Evolutionary conservation across 2,329 filamentous ascomycete species (phyloP), one percentile per base, ranked within the genome.

Genomic region (Ophioceras dolichostomum): DNA sequence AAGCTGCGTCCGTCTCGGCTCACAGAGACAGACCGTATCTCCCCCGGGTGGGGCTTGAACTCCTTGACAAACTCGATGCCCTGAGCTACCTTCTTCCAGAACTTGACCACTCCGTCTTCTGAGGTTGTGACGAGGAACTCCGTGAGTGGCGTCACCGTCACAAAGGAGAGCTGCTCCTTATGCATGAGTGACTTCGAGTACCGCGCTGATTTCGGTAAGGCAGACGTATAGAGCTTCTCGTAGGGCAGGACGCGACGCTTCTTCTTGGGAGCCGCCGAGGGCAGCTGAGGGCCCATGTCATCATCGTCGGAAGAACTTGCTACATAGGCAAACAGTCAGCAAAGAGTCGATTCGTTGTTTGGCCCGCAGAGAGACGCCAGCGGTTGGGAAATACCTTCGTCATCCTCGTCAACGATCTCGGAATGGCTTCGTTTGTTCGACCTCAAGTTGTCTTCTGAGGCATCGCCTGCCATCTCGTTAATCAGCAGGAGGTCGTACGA

Each of bases 141-240:
- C 41, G 89, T 95, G 41, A 81, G 66, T 1, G 88, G 88, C 1
- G 93, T 94, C 56, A 94, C 79, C 10, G 80, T 93, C 44, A 85
- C 75, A 51, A 88, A 96, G 40, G 82, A 75, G 35, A 98, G 63
- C 61, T 94, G 87, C 48, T 98, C 91, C 62, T 89, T 88, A 70
- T 98, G 91, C 93, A 98, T 98, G 52, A 98, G 68, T 32, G 91
- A 96, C 54, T 88, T 94, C 41, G 83, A 94, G 62, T 98, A 98
- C 32, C 85, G 81, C 27, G 70, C 52, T 16, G 85, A 83, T 36
- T 74, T 75, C 4, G 91, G 91, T 27, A 98, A 72, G 28, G 91
- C 89, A 41, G 85, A 84, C 45, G 96, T 67, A 60, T 95, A 96
- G 50, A 96, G 78, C 58, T 91, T 94, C 62, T 96, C 89, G 64